Base-by-base conservation (phyloP, 2,329 filamentous ascomycete species). In the Fusarium newnesense region DNA sequence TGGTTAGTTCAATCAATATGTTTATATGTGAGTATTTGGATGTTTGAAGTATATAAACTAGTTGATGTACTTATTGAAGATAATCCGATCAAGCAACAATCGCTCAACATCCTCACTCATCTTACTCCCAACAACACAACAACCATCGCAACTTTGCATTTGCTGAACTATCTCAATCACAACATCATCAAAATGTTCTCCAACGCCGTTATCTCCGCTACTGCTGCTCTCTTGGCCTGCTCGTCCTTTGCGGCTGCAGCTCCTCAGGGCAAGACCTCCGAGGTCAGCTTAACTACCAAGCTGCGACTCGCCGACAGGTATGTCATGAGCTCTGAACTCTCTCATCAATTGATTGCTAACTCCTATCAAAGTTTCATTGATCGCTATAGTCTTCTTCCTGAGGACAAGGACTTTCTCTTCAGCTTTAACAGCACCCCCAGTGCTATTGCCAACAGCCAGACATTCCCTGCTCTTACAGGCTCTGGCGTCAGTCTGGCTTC, bases 391-490 rank as follows among this genome's bases (percentile, higher is more conserved):
- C 83, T 87, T 59, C 82, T 87, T 9, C 80, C 82, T 9, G 77
- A 84, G 32, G 80, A 87, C 73, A 69, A 79, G 11, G 80, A 87
- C 65, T 87, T 87, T 78, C 77, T 85, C 77, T 88, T 86, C 80
- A 81, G 85, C 78, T 87, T 88, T 79, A 82, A 81, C 70, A 73
- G 26, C 46, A 67, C 49, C 12, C 71, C 24, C 12, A 42, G 81
- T 84, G 73, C 81, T 87, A 85, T 59, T 9, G 87, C 88, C 42
- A 87, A 89, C 79, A 83, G 87, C 76, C 85, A 86, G 79, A 85
- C 84, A 34, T 90, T 90, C 80, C 88, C 88, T 9, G 87, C 88
- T 18, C 84, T 90, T 26, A 85, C 87, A 26, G 84, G 85, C 57
- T 86, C 85, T 13, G 85, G 84, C 24, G 79, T 85, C 40, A 84